Conservation (phyloP, 768 basidiomycete genomes). For the Tylopilus balloui region DNA sequence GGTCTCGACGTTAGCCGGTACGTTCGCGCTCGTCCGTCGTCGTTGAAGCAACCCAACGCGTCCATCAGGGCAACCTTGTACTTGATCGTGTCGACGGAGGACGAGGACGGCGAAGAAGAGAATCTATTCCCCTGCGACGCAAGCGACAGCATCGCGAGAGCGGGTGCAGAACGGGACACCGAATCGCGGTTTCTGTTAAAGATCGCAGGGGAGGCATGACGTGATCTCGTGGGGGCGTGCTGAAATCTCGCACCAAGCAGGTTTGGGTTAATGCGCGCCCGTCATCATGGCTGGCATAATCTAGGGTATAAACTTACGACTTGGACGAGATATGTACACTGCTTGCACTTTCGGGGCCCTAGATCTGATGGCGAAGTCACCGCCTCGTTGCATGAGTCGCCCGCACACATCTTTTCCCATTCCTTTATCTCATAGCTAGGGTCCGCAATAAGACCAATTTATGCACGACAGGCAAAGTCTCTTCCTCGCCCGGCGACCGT, state of each 20-base stretch:
- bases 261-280: not conserved
- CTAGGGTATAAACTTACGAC: too few species aligned
- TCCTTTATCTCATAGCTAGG: too few species aligned
- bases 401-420: too few species aligned
- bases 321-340: too few species aligned
- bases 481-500: too few species aligned
- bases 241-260: not conserved
- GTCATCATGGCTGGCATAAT: not conserved
- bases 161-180: conserved; percentile 21
- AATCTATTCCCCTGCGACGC: conserved; percentile 30
- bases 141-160: conserved; percentile 23
- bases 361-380: too few species aligned
- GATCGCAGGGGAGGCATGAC: conserved; percentile 21
- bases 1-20: conserved; percentile 20
- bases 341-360: too few species aligned
- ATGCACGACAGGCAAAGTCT: too few species aligned
- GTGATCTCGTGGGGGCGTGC: not conserved
- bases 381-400: too few species aligned
- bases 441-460: too few species aligned
- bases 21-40: not conserved
- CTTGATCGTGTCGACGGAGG: conserved; percentile 23
- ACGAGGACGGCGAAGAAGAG: conserved; percentile 24
- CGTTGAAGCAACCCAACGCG: not conserved
- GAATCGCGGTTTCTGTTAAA: conserved; percentile 26
- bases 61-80: conserved; percentile 21